Evolutionary conservation across 106 monocot species (phyloP), one percentile per base, ranked within the genome.

Genomic region (Dendrobium catenatum): DNA sequence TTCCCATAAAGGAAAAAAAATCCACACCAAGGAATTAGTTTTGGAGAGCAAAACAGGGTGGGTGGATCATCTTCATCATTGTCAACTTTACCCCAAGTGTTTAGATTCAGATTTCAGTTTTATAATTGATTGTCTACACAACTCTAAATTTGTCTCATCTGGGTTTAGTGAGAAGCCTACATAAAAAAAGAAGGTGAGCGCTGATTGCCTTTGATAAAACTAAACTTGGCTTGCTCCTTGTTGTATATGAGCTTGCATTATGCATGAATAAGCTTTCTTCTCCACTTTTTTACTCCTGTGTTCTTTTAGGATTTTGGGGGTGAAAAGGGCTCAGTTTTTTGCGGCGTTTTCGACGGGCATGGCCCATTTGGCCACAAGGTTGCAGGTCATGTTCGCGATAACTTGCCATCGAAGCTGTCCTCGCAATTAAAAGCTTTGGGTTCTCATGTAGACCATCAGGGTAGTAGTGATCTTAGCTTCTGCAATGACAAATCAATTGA

Each of bases 271-370:
- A 61, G n/a, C 19, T 8, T 70, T 70, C 29, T 66, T 70, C 70
- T 37, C 37, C 70, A 70, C 37, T 6, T 37, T 70, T 10, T 33
- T 70, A 11, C 64, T 66, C 22, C 2, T 37, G 70, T 64, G 33
- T 27, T 42, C 1, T n/a, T 43, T 79, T 27, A 89, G 89, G 89
- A 82, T 72, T 89, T 86, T 42, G 86, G 80, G 16, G 86, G 84
- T 18, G 78, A 51, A n/a, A 79, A 82, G 44, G 86, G 74, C 18
- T 72, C 19, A 0, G 55, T 84, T 59, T 84, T 89, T 47, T 86
- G 86, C 33, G 89, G 84, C 40, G 84, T 86, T 9, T 89, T 89
- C 59, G 89, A 89, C 58, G 89, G 89, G 4, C 89, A 89, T 42
- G 89, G 89, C 7, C 81, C 89, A 0, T 79, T 72, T 22, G 89